Evolutionary conservation across 2,329 filamentous ascomycete genomes (phyloP).

Genomic region (Cercospora sp.): DNA sequence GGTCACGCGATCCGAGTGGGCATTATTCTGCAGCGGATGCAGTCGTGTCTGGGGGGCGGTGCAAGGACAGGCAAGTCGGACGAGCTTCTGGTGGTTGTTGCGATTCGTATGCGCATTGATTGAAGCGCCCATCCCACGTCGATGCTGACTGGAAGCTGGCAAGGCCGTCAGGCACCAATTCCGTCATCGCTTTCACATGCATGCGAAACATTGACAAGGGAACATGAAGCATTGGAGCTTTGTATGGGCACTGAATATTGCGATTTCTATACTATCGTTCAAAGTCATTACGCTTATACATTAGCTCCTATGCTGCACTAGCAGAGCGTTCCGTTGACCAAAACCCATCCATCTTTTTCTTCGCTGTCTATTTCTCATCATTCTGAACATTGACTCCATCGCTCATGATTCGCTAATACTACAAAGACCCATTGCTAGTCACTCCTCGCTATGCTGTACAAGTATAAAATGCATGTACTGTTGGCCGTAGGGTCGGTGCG

Average conservation of each 20-base stretch:
- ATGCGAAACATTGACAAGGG: too few species aligned
- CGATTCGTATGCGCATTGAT: conserved; percentile 2
- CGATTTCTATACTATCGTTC: not conserved
- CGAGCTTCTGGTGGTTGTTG: not conserved
- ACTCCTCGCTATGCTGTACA: not conserved
- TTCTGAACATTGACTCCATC: not conserved
- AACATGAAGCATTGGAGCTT: too few species aligned
- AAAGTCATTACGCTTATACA: conserved; percentile 6
- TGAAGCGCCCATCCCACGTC: not conserved
- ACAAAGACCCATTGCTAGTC: not conserved
- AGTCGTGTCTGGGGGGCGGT: not conserved
- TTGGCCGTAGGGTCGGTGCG: not conserved
- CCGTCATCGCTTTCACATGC: not conserved
- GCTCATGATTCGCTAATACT: not conserved
- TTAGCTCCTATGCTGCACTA: conserved; percentile 28
- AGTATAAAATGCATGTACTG: not conserved
- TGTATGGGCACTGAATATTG: too few species aligned
- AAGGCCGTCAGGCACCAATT: conserved; percentile 2
- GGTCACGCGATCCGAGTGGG: conserved; percentile 10
- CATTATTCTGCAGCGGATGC: conserved; percentile 3
- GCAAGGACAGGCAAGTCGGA: not conserved
- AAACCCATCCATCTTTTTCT: not conserved
- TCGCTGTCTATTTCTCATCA: not conserved
- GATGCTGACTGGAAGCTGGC: not conserved
- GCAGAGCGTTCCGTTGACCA: conserved; percentile 23